Evolutionary conservation across 257 asterid species (phyloP), one percentile per base, ranked within the genome.

Genomic region (Gentiana dahurica): DNA sequence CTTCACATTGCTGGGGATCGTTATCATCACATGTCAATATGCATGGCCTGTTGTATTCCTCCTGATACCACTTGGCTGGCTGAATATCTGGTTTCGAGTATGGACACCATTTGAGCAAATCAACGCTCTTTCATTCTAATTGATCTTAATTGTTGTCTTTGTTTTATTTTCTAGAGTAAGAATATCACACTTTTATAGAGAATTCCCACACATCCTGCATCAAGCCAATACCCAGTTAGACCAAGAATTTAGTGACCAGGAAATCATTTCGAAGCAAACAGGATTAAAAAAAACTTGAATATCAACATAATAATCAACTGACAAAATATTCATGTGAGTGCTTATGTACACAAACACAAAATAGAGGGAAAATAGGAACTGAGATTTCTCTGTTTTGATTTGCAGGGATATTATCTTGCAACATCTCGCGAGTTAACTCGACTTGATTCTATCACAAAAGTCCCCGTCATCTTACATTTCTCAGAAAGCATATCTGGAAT

Each of bases 401-500:
- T 71, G 4, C 79, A 88, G 99, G 95, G 95, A 34, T 92, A 88
- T 71, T 92, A 64, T 67, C 95, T 92, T 57, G 64, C 89, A 3
- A 83, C 97, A 12, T 85, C 99, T 15, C 92, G 97, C 36, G 99
- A 92, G 71, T 43, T 92, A 74, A 87, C 99, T 13, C 81, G 99
- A 57, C 75, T 92, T 0, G 99, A 92, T 54, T 88, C 95, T 33
- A 92, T 92, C 53, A 92, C 98, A 6, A 92, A 92, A 72, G 98
- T 97, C 5, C 99, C 99, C 0, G 83, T 92, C 43, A 88, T 92
- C 55, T 95, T 81, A 71, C 95, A 88, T 62, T 92, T 92, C 76
- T 92, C 99, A 2, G 99, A 92, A 73, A 88, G 95, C 76, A 85
- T 92, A 39, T 71, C 97, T 0, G 99, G 99, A 6, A 94, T 92